Evolutionary conservation across 2,329 filamentous ascomycete species (phyloP), one percentile per base, ranked within the genome.

Genomic region (Biscogniauxia sp.): DNA sequence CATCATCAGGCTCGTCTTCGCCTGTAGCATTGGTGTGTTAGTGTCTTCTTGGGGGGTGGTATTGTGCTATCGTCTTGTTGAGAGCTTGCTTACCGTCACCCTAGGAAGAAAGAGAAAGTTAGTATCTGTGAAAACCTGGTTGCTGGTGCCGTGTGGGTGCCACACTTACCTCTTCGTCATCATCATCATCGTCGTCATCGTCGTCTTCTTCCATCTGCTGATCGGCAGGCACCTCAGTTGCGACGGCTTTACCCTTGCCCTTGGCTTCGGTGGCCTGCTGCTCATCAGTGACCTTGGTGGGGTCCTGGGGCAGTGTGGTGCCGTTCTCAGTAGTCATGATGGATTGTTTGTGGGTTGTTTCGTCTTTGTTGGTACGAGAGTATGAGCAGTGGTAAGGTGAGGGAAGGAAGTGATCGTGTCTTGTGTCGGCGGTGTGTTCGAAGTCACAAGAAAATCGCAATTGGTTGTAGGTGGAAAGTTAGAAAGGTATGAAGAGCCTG

Each of bases 221-320:
- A 69, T 90, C 86, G 67, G 87, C 77, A 58, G 76, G 76, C 63
- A 84, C 78, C 67, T 79, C 77, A 55, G 80, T 74, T 55, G 86
- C 84, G 50, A 79, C 74, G 50, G 85, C 88, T 83, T 97, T 97
- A 80, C 92, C 92, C 84, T 97, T 97, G 78, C 91, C 92, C 84
- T 96, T 96, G 76, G 82, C 79, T 71, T 86, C 64, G 23, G 28
- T 52, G 82, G 63, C 80, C 74, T 63, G 76, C 37, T 45, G 73
- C 64, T 80, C 75, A 64, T 83, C 74, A 64, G 75, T 72, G 69
- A 73, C 69, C 66, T 73, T 72, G 69, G 80, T 72, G 72, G 78
- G 71, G 70, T 80, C 76, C 70, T 79, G 72, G 59, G 82, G 77
- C 73, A 80, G 74, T 64, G 79, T 80, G 67, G 78, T 72, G 66